Evolutionary conservation across 2,329 filamentous ascomycete species (phyloP).

Genomic region (Xenosphaeropsis pyriputrescens): DNA sequence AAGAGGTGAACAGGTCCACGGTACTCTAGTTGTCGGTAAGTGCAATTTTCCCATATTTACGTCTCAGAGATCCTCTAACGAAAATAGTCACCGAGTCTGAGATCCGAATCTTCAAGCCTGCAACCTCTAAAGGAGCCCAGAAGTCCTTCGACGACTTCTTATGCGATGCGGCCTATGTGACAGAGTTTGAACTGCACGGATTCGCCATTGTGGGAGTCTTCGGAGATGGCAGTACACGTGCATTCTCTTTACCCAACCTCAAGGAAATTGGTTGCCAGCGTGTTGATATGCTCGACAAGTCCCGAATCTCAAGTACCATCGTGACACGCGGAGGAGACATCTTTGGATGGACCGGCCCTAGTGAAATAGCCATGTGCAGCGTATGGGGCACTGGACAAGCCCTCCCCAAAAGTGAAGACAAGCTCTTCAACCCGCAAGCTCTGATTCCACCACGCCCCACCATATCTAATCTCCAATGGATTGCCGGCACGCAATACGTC

Average conservation of each 20-base stretch:
- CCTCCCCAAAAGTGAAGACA: slow-evolving; percentile 51
- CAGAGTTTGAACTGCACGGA: slow-evolving; percentile 59
- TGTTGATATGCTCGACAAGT: slow-evolving; percentile 58
- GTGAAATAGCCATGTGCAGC: slow-evolving; percentile 70
- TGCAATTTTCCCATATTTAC: slow-evolving; percentile 2
- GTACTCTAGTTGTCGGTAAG: slow-evolving; percentile 62
- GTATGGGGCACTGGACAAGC: slow-evolving; percentile 65
- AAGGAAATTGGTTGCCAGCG: slow-evolving; percentile 65
- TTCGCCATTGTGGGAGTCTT: slow-evolving; percentile 74
- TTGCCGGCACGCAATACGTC: slow-evolving; percentile 85
- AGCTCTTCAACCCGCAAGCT: slow-evolving; percentile 63
- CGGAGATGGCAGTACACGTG: slow-evolving; percentile 64
- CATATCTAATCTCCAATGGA: slow-evolving; percentile 93
- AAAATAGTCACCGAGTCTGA: slow-evolving; percentile 46
- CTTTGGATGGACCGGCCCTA: slow-evolving; percentile 77
- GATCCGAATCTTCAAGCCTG: slow-evolving; percentile 77
- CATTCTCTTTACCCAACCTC: slow-evolving; percentile 74
- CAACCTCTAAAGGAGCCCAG: slow-evolving; percentile 75
- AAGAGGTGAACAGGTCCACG: slow-evolving; percentile 61
- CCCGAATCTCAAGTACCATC: slow-evolving; percentile 51
- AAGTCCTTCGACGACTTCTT: slow-evolving; percentile 73
- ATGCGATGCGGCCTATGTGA: slow-evolving; percentile 69
- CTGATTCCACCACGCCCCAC: slow-evolving; percentile 69
- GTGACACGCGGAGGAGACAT: slow-evolving; percentile 71
- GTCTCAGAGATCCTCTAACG: not conserved